Evolutionary conservation across 495 filamentous ascomycete genomes (phyloP).

Genomic region (Talaromyces wortmannii): DNA sequence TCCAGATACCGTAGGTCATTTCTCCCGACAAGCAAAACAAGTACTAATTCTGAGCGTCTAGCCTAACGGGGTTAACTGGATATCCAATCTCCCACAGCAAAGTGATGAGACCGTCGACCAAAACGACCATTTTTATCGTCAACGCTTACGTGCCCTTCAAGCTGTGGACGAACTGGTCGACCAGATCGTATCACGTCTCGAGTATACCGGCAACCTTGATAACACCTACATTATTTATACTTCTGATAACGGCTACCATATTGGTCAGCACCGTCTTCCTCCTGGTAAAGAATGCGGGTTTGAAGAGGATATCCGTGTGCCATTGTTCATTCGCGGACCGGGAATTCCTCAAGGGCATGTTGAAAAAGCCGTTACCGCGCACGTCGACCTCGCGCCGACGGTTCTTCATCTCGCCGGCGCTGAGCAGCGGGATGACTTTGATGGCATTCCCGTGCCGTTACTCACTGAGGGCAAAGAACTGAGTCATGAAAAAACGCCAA

Average conservation of each 20-base stretch:
- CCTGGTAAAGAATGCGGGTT: slow-evolving; percentile 68
- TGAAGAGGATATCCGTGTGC: slow-evolving; percentile 70
- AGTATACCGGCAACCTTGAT: slow-evolving; percentile 32
- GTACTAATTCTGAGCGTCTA: slow-evolving; percentile 48
- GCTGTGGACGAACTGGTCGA: slow-evolving; percentile 67
- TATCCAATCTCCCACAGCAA: slow-evolving; percentile 44
- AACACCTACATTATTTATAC: slow-evolving; percentile 70
- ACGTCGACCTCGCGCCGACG: slow-evolving; percentile 64
- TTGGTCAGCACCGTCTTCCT: slow-evolving; percentile 64
- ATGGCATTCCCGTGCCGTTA: slow-evolving; percentile 45
- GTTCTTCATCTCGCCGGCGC: slow-evolving; percentile 46
- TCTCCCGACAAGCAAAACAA: slow-evolving; percentile 16
- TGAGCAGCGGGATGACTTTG: slow-evolving; percentile 46
- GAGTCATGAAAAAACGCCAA: slow-evolving; percentile 19
- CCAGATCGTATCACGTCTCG: slow-evolving; percentile 43
- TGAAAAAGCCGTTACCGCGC: slow-evolving; percentile 55
- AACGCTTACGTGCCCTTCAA: slow-evolving; percentile 56
- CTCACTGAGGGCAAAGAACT: not conserved
- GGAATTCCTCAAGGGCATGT: slow-evolving; percentile 36
- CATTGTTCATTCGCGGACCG: slow-evolving; percentile 55
- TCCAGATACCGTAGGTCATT: slow-evolving; percentile 35
- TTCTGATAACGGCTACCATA: slow-evolving; percentile 70
- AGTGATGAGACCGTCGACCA: slow-evolving; percentile 50
- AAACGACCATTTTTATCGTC: slow-evolving; percentile 62
- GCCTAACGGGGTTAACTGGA: slow-evolving; percentile 59